Base-by-base conservation (phyloP, 139 green algal genomes). In the Axilococcus clingmanii region DNA sequence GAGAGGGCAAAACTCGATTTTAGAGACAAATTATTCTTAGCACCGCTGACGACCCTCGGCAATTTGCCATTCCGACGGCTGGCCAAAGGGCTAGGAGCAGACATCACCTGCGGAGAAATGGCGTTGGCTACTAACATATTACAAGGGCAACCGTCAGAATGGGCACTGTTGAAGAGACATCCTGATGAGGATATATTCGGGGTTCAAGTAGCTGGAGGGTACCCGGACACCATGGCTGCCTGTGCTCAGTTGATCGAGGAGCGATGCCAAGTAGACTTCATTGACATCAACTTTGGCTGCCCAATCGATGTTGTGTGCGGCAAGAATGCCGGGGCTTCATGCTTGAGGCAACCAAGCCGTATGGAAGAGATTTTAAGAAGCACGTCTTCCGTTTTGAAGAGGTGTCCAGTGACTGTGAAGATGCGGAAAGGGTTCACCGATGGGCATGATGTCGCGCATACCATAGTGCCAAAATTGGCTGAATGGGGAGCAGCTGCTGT, bases 41-140 rank as follows among this genome's bases (percentile, higher is more conserved):
- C 92, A 4, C 92, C 92, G 7, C 69, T 99, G 14, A 99, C 92
- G 8, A 99, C 92, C 5, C 83, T 92, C 19, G 89, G 90, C 59
- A 97, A 97, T 76, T 80, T 97, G 41, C 90, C 90, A 17, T 97
- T 95, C 71, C 72, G 87, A 22, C 73, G 89, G 5, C 40, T 97
- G 31, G 96, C 84, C 78, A 88, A 91, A 57, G 37, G 16, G 3
- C 57, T 96, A 11, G 92, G 92, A 4, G 83, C 73, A 4, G 92
- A 98, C 52, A 72, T 99, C 20, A 97, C 90, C 4, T 85, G 72
- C 52, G 77, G 82, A 0, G 91, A 99, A 73, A 98, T 99, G 91
- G 89, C 91, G 0, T 59, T 99, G 64, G 80, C 75, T 11, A 93
- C 88, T 22, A 96, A 94, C 68, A 67, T 98, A 35, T 72, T 97